Percentiles rank a stretch among this genome's conserved stretches.
These are phyloP conservation scores for Termitomyces sp. DNA, from an alignment of 768 basidiomycete genomes.

Conservation along the genomic window DNA sequence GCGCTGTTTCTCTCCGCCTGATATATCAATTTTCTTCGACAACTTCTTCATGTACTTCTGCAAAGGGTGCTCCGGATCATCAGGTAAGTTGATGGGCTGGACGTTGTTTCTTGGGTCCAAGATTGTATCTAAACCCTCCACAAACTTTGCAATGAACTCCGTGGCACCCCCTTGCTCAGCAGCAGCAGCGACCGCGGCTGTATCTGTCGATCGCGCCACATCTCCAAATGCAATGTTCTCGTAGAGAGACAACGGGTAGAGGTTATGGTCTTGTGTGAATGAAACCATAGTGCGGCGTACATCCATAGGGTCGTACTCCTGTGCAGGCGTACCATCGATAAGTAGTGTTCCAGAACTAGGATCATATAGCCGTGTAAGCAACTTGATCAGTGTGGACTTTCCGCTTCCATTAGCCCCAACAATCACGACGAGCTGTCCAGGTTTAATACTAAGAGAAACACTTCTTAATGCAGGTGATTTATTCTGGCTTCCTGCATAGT, in stretches of 20 bases:
- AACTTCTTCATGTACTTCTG: conserved; percentile 11
- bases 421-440: conserved; percentile 47
- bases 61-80: conserved; percentile 15
- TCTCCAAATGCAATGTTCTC: conserved; percentile 35
- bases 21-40: conserved; percentile 14
- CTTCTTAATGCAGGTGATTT: conserved; percentile 27
- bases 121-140: conserved; percentile 13
- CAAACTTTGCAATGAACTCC: conserved; percentile 14
- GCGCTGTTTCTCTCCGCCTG: conserved; percentile 22
- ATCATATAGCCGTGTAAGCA: conserved; percentile 45
- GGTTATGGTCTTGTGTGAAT: conserved; percentile 41
- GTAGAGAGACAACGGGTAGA: conserved; percentile 41
- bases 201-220: conserved; percentile 10
- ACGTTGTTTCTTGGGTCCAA: conserved; percentile 10
- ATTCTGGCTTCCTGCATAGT: conserved; percentile 40
- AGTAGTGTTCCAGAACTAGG: conserved; percentile 35
- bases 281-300: conserved; percentile 39
- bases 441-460: conserved; percentile 37
- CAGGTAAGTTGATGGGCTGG: conserved; percentile 8
- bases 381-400: conserved; percentile 46
- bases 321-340: conserved; percentile 35
- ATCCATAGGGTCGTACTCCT: conserved; percentile 28
- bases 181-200: conserved; percentile 20
- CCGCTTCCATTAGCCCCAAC: conserved; percentile 55
- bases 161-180: conserved; percentile 23